Evolutionary conservation across 108 stramenopile genomes (phyloP), one percentile per base, ranked within the genome.

Genomic region (Phaeodactylum tricornutum): DNA sequence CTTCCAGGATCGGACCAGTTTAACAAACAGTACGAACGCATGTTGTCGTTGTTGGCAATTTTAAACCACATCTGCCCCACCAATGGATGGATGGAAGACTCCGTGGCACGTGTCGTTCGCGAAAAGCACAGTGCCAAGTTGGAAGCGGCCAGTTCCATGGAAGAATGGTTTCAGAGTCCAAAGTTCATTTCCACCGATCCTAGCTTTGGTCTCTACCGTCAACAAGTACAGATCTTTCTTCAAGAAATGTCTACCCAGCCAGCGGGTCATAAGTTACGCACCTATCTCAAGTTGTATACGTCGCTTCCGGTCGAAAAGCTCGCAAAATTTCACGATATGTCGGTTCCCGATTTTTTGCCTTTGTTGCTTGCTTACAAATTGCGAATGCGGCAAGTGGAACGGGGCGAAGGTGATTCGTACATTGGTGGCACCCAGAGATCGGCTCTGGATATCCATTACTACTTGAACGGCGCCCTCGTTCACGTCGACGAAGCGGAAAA

Each of bases 211-310:
- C 79, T 73, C 2, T 75, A 82, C 70, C 77, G 77, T 27, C 80
- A 77, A 38, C 92, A 94, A 71, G 64, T 96, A 6, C 62, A 72
- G 25, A 65, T 86, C 15, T 92, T 96, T 47, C 71, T 74, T 54
- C 61, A 79, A 33, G 93, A 96, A 67, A 78, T 93, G 72, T 47
- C 58, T 34, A 55, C 67, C 28, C 86, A 93, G 49, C 36, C 56
- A 14, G 46, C 58, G 42, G 70, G 49, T 9, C 59, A 87, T 41
- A n/a, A n/a, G n/a, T n/a, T n/a, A n/a, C 67, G 70, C 20, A 83
- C 84, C 59, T 98, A 93, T 78, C 71, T 98, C 69, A 87, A 84
- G 37, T 74, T 98, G 9, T 98, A 98, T 72, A 93, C 94, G 8
- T 87, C 92, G 48, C 91, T 98, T 44, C 71, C 62, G 7, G 62